Base-by-base conservation (phyloP, 306 rosid genomes). In the Dryas alaskensis region DNA sequence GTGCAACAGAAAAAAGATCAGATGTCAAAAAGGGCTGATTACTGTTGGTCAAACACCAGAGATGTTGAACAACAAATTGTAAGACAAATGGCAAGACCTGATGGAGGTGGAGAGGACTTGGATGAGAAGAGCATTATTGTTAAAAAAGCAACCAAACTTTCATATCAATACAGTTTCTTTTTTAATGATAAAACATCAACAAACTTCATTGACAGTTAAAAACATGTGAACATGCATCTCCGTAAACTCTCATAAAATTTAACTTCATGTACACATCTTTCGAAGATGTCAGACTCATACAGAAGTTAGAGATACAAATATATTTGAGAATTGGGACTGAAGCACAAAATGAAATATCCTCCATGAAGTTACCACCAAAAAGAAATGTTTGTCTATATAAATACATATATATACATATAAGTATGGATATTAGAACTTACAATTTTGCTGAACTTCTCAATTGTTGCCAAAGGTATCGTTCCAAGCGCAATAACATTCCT, bases 391-490 rank as follows among this genome's bases (percentile, higher is more conserved):
- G 0, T 50, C 9, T 7, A 5, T 22, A 54, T 53, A 54, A 22
- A 54, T 3, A 19, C 2, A 6, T 17, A 43, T 7, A 69, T 75
- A 71, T 3, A 19, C 4, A 6, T 17, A 43, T 7, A 69, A 31
- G 37, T 77, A 71, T 19, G 49, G 52, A 58, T 7, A 61, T 47
- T 44, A 61, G 69, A 82, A 81, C 95, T 88, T 86, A 94, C 99
- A 68, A 73, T 78, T 84, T 92, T 90, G 87, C 57, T 88, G 83
- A 89, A 88, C 88, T 88, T 92, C 87, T 94, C 99, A 43, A 94
- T 89, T 59, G 97, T 88, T 82, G 91, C 84, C 80, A 92, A 79
- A 11, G 99, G 90, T 74, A 94, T 92, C 31, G 97, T 89, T 79
- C 99, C 99, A 71, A 92, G 91, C 51, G 89, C 74, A 82, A 92